A percentile compares a stretch with the other conserved stretches of the same genome.
phyloP scores from a whole-genome alignment of 192 early-diverging fungal genomes.

The Coemansia sp. region DNA sequence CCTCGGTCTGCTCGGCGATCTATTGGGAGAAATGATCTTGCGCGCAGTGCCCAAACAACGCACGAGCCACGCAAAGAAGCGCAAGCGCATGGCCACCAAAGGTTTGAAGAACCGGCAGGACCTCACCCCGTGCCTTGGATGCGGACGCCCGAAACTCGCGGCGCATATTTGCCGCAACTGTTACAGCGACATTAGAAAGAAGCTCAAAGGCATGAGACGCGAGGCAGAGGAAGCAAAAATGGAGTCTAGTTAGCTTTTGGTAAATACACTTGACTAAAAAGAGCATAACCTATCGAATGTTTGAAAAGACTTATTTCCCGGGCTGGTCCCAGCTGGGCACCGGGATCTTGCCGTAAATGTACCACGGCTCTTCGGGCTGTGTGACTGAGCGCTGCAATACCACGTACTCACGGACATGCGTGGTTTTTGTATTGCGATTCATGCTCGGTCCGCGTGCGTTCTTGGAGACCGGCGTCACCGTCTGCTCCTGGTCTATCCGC shows the following conservation, averaged over 20 bases:
- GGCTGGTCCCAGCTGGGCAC: slow-evolving; percentile 42
- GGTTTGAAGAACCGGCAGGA: slow-evolving; percentile 70
- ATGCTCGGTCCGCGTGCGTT: slow-evolving; percentile 5
- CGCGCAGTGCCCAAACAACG: slow-evolving; percentile 90
- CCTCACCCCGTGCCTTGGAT: slow-evolving; percentile 72
- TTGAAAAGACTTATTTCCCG: background rate
- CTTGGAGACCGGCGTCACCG: slow-evolving; percentile 17
- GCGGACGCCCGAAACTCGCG: slow-evolving; percentile 68
- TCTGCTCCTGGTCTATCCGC: slow-evolving; percentile 66
- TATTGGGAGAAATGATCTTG: slow-evolving; percentile 62
- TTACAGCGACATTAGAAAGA: slow-evolving; percentile 65
- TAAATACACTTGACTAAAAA: background rate
- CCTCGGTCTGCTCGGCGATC: slow-evolving; percentile 43
- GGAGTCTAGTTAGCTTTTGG: background rate
- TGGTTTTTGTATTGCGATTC: slow-evolving; percentile 55
- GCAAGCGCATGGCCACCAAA: slow-evolving; percentile 78
- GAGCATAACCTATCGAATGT: background rate
- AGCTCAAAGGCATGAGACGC: slow-evolving; percentile 37
- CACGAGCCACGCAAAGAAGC: slow-evolving; percentile 89
- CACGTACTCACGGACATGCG: slow-evolving; percentile 65
- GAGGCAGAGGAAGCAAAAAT: slow-evolving; percentile 8
- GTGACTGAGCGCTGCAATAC: slow-evolving; percentile 66
- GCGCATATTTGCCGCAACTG: slow-evolving; percentile 80
- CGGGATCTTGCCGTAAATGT: slow-evolving; percentile 62
- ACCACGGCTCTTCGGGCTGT: slow-evolving; percentile 63